These are phyloP conservation scores for Nectriaceae sp. DNA, from an alignment of 2,329 filamentous ascomycete genomes.

Conservation along the genomic window DNA sequence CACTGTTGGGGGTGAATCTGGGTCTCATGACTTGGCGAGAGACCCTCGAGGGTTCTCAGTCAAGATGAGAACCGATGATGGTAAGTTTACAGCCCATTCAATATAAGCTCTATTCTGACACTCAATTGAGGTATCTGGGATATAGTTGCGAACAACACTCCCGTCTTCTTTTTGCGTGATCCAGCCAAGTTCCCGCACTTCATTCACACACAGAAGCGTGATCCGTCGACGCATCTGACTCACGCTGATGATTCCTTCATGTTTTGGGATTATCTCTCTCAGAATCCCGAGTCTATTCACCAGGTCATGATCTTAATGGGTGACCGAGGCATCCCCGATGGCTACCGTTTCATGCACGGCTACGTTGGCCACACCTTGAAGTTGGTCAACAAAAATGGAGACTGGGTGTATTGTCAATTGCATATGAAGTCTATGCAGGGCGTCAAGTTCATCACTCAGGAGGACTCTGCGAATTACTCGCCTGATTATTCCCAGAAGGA, in stretches of 20 bases:
- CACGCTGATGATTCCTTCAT: not conserved
- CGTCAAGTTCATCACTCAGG: slow-evolving; percentile 13
- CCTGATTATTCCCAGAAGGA: slow-evolving; percentile 15
- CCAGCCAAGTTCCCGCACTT: slow-evolving; percentile 73
- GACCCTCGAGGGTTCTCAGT: slow-evolving; percentile 73
- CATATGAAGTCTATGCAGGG: slow-evolving; percentile 21
- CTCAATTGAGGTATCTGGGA: too few species aligned
- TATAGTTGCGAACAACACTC: slow-evolving; percentile 54
- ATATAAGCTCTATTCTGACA: too few species aligned
- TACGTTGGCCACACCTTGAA: slow-evolving; percentile 13
- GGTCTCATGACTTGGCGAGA: slow-evolving; percentile 70
- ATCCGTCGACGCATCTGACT: slow-evolving; percentile 68
- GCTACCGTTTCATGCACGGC: slow-evolving; percentile 40
- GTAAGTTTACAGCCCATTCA: too few species aligned
- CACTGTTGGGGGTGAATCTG: slow-evolving; percentile 73
- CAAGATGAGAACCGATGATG: slow-evolving; percentile 64
- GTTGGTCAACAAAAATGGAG: slow-evolving; percentile 6
- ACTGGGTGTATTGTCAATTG: slow-evolving; percentile 8
- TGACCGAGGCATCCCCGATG: slow-evolving; percentile 56
- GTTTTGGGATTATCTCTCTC: slow-evolving; percentile 51
- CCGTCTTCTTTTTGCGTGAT: slow-evolving; percentile 75
- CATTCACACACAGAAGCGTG: slow-evolving; percentile 75
- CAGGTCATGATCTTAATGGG: slow-evolving; percentile 61
- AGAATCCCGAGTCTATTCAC: slow-evolving; percentile 61
- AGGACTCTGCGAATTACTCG: slow-evolving; percentile 4